A percentile compares a stretch with the other conserved stretches of the same genome.
phyloP scores from a whole-genome alignment of 345 rosid species.

The Balakata baccata region DNA sequence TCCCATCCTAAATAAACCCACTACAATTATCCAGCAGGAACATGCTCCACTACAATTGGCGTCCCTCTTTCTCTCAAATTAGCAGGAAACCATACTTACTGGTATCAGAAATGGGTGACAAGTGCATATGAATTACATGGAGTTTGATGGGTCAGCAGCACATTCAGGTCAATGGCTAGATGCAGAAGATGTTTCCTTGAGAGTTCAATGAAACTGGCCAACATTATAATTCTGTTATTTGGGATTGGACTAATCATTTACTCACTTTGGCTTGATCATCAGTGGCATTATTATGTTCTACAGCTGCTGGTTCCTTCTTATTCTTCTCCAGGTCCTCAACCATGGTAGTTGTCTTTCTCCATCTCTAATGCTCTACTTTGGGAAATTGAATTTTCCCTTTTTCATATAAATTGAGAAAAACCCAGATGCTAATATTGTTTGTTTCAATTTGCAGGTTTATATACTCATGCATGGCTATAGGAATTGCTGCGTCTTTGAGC shows the following conservation, averaged over 20 bases:
- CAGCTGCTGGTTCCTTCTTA: conserved; percentile 14
- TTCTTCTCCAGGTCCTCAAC: conserved; percentile 27
- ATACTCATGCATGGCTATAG: conserved; percentile 38
- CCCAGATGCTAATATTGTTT: background rate
- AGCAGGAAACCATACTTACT: too few species aligned
- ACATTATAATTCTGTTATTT: conserved; percentile 29
- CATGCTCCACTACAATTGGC: too few species aligned
- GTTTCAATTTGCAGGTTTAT: conserved; percentile 48
- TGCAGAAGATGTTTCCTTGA: conserved; percentile 46
- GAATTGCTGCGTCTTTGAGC: conserved; percentile 50
- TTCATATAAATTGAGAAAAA: background rate
- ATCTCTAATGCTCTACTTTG: too few species aligned
- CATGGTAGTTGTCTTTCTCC: conserved; percentile 37
- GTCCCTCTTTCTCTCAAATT: too few species aligned
- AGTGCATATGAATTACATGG: background rate
- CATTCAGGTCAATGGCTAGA: conserved; percentile 24
- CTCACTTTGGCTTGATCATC: conserved; percentile 53
- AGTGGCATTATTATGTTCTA: conserved; percentile 36
- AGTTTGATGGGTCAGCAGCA: background rate
- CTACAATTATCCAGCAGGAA: too few species aligned
- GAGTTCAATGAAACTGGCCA: conserved; percentile 26
- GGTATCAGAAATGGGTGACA: background rate
- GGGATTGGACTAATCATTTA: conserved; percentile 45
- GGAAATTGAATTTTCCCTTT: too few species aligned
- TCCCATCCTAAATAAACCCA: too few species aligned